These are phyloP conservation scores for Fistulifera pelliculosa DNA, from an alignment of 108 stramenopile genomes.

Conservation along the genomic window DNA sequence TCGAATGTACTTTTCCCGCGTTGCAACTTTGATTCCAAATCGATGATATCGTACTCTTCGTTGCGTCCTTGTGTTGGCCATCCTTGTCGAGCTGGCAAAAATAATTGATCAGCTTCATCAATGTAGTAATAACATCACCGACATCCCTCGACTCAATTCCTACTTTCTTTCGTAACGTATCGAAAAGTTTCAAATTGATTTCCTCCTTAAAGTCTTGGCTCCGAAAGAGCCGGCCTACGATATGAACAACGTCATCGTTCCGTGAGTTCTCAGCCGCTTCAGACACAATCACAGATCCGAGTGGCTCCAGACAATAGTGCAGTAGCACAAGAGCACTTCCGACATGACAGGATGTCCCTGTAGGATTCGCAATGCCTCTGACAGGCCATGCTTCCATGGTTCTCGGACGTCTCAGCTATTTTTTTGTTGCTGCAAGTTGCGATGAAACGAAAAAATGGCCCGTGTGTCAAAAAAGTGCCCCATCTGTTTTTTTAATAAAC, in stretches of 20 bases:
- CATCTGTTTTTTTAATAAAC: no score
- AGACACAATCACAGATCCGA: background rate
- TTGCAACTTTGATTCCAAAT: no score
- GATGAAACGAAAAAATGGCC: no score
- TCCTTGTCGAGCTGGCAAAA: background rate
- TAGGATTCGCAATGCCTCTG: slow-evolving; percentile 3
- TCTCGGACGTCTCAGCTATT: no score
- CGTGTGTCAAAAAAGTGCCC: no score
- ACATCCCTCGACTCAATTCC: slow-evolving; percentile 6
- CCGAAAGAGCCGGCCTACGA: background rate
- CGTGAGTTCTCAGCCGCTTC: background rate
- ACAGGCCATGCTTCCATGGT: background rate
- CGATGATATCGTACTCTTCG: no score
- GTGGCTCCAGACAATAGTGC: background rate
- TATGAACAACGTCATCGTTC: background rate
- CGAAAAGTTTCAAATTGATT: background rate
- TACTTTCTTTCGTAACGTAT: background rate
- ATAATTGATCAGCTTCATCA: background rate
- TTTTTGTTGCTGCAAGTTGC: no score
- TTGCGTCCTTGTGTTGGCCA: background rate
- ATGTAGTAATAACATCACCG: slow-evolving; percentile 27
- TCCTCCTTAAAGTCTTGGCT: background rate
- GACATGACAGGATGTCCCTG: slow-evolving; percentile 9
- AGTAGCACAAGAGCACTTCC: slow-evolving; percentile 1
- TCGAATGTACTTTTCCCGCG: no score